Evolutionary conservation across 2,329 filamentous ascomycete species (phyloP), one percentile per base, ranked within the genome.

Genomic region (Metarhizium sp.): DNA sequence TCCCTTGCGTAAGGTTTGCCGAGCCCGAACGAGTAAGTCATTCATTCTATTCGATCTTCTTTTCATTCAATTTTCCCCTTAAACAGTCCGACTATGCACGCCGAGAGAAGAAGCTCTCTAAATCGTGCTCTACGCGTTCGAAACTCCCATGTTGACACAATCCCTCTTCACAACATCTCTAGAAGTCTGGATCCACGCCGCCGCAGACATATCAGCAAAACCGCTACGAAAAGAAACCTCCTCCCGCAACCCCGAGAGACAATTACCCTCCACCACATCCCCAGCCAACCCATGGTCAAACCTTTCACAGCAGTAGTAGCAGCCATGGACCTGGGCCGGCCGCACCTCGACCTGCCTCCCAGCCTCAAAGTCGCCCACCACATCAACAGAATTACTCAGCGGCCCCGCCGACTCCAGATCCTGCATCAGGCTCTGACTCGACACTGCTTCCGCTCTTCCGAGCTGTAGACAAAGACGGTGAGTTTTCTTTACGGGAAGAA

Each of bases 401-500:
- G 63, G 81, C 83, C 61, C 83, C 85, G 62, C 80, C 90, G 59
- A 73, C 80, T 60, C 75, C 76, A 64, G 70, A 75, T 62, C 65
- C 78, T 32, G 64, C 77, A 16, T 70, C 67, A 36, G 74, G 75
- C 50, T 80, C 84, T 52, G 87, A 92, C 66, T 79, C 86, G n/a
- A 85, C 84, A 1, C 78, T 99, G 18, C 84, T 90, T 69, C 88
- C 88, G 4, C 77, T 97, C 30, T 99, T 97, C 74, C 81, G 88
- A 58, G 90, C 91, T 1, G 92, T 96, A 14, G 95, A 99, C 73
- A 92, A 90, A 67, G 81, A 90, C 71, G 79, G 88, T 88, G 74
- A 62, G 75, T 71, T 14, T 38, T 51, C 25, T 25, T 4, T 25
- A 25, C 25, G 25, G 25, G 25, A 25, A 25, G 25, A 25, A 25